phyloP scores from a whole-genome alignment of 2,329 filamentous ascomycete genomes.

The Ophiocordyceps camponoti-leonardi region DNA sequence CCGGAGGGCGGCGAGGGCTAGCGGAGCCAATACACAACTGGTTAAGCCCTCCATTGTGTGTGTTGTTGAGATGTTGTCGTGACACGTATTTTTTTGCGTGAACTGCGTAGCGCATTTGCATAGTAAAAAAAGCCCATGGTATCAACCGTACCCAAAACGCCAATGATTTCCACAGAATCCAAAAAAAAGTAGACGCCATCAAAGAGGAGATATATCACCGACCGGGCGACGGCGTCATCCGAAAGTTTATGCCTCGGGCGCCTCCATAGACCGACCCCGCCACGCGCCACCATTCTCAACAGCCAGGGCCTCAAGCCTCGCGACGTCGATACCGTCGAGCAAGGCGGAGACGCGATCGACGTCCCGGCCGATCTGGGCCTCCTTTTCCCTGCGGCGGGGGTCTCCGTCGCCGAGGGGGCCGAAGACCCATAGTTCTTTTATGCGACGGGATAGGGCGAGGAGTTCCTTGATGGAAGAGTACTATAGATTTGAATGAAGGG shows the following conservation, averaged over 20 bases:
- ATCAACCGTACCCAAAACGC: too few relatives aligned
- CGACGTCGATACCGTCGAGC: slow-evolving; percentile 17
- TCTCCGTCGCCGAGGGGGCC: slow-evolving; percentile 22
- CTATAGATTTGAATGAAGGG: slow-evolving; percentile 9
- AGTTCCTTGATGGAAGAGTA: slow-evolving; percentile 27
- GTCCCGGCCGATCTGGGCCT: slow-evolving; percentile 18
- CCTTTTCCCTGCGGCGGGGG: slow-evolving; percentile 15
- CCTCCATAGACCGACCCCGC: slow-evolving; percentile 11
- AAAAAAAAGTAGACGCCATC: background rate
- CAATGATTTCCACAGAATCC: too few relatives aligned
- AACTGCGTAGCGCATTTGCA: too few relatives aligned
- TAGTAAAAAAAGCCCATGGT: too few relatives aligned
- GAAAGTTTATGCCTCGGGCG: slow-evolving; percentile 3
- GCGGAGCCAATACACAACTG: too few relatives aligned
- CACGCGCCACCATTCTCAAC: slow-evolving; percentile 18
- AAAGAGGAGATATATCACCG: background rate
- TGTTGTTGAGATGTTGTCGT: background rate
- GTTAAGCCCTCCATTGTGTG: too few relatives aligned
- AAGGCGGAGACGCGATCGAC: slow-evolving; percentile 17
- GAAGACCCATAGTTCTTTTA: slow-evolving; percentile 29
- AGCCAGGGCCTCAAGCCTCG: slow-evolving; percentile 16
- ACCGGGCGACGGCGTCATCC: too few relatives aligned
- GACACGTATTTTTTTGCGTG: too few relatives aligned
- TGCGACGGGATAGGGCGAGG: slow-evolving; percentile 22
- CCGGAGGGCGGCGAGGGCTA: slow-evolving; percentile 28